Evolutionary conservation across 805 yeast genomes (phyloP).

Genomic region (Komagataella mondaviorum): DNA sequence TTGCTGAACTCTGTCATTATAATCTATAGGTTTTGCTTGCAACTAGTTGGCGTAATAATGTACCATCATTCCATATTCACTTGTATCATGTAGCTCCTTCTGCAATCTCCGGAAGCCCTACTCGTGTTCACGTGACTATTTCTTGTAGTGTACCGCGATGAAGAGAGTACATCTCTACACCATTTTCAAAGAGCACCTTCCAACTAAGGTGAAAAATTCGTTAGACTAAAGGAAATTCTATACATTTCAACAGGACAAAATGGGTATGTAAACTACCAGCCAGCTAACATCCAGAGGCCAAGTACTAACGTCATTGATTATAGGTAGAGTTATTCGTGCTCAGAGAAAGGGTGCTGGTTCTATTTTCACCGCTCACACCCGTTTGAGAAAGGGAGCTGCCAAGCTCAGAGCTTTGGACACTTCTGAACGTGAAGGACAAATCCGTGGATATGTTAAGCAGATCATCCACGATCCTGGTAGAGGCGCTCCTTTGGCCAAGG

Average conservation of each 20-base stretch:
- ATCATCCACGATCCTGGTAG: conserved; percentile 99
- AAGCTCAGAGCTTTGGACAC: conserved; percentile 98
- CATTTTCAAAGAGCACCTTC: background rate
- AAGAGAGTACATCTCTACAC: background rate
- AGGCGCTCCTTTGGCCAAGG: conserved; percentile 99
- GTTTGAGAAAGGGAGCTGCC: conserved; percentile 99
- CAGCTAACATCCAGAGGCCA: background rate
- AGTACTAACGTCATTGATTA: background rate
- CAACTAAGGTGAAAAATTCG: background rate
- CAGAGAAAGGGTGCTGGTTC: conserved; percentile 99
- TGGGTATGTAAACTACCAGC: background rate
- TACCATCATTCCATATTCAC: background rate
- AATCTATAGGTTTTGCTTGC: background rate
- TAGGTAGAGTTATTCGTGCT: conserved; percentile 99
- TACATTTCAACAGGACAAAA: background rate
- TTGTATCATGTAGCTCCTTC: background rate
- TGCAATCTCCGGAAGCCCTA: background rate
- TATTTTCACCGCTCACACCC: conserved; percentile 99
- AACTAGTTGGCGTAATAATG: background rate
- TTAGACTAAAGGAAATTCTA: background rate
- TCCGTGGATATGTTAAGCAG: conserved; percentile 98
- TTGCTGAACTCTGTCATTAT: background rate
- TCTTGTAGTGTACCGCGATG: background rate
- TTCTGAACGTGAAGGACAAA: conserved; percentile 99
- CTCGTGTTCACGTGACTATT: background rate